These are phyloP conservation scores for Trichoderma pleuroti DNA, from an alignment of 2,329 filamentous ascomycete species.

Conservation along the genomic window DNA sequence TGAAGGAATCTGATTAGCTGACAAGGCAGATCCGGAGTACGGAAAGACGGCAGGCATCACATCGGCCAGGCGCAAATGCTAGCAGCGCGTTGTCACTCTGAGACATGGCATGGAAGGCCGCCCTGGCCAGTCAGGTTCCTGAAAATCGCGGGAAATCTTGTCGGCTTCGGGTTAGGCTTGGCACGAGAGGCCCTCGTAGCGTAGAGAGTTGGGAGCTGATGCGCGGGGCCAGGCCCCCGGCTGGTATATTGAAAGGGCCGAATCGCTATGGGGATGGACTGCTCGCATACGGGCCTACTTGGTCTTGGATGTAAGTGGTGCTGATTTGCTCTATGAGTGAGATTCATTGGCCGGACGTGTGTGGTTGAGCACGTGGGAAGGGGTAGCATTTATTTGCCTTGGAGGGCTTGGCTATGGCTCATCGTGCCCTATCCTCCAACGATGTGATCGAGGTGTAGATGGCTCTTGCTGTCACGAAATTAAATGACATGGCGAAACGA, in stretches of 20 bases:
- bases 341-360: neutral
- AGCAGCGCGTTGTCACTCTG: neutral
- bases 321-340: neutral
- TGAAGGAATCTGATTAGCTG: neutral
- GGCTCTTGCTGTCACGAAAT: neutral
- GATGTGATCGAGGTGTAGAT: neutral
- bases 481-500: neutral
- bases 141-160: constrained; percentile 2
- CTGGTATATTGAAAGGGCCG: constrained; percentile 14
- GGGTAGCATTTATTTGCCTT: neutral
- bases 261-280: constrained; percentile 8
- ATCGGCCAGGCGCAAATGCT: neutral
- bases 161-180: neutral
- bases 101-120: neutral
- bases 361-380: neutral
- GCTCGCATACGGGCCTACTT: constrained; percentile 15
- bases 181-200: neutral
- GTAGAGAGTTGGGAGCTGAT: neutral
- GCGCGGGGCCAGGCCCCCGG: constrained; percentile 7
- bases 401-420: neutral
- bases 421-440: neutral
- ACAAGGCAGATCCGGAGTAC: constrained; percentile 1
- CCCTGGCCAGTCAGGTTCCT: neutral
- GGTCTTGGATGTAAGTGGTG: neutral
- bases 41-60: constrained; percentile 3